phyloP scores from a whole-genome alignment of 768 basidiomycete genomes.

The Daedaleopsis nitida region DNA sequence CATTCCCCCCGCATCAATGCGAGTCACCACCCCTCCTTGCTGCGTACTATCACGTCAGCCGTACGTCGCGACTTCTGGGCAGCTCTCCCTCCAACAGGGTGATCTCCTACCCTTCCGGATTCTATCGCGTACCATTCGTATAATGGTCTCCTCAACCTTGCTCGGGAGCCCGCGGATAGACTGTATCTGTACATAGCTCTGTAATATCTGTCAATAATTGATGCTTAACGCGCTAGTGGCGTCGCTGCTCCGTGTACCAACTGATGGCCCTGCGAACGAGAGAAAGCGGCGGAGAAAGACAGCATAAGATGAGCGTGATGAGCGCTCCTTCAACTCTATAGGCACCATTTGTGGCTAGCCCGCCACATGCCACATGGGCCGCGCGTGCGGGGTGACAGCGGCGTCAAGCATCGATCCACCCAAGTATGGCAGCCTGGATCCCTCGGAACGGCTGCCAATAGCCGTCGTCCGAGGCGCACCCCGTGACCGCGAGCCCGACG shows the following conservation, averaged over 20 bases:
- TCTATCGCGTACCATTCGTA: background rate
- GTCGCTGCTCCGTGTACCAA: background rate
- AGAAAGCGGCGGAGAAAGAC: background rate
- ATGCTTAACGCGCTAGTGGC: background rate
- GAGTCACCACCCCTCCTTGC: background rate
- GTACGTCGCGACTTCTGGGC: background rate
- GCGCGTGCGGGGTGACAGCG: constrained; percentile 10
- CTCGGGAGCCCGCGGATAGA: background rate
- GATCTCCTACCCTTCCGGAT: background rate
- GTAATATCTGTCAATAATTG: background rate
- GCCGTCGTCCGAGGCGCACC: background rate
- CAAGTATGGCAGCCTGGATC: constrained; percentile 10
- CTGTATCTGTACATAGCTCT: background rate
- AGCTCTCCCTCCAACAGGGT: background rate
- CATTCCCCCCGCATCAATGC: background rate
- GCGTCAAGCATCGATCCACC: constrained; percentile 15
- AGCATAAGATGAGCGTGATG: background rate
- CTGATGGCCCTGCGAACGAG: background rate
- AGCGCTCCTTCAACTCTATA: background rate
- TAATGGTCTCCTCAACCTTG: background rate
- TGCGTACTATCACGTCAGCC: background rate
- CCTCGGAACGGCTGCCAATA: constrained; percentile 4
- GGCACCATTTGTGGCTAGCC: constrained; percentile 1
- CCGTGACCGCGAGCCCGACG: constrained; percentile 6
- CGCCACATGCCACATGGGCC: constrained; percentile 15